Conservation (phyloP, 139 green algal species). For the Haematococcus sp. region DNA sequence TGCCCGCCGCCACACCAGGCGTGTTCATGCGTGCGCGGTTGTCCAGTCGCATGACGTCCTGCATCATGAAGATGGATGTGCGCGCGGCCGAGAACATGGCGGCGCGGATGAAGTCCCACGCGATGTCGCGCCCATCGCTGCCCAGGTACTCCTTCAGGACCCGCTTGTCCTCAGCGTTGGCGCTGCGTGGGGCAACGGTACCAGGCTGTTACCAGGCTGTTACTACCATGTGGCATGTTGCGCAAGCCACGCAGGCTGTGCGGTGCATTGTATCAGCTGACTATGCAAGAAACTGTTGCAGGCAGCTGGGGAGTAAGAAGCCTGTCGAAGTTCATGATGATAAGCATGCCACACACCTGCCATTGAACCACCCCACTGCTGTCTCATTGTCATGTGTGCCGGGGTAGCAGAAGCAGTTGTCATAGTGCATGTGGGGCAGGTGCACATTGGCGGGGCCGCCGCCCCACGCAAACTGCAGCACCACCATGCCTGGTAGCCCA, state of each 20-base stretch:
- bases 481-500: conserved; percentile 87
- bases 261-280: no score
- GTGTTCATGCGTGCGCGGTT: conserved; percentile 94
- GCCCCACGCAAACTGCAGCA: conserved; percentile 98
- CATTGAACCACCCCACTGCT: conserved; percentile 76
- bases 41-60: conserved; percentile 94
- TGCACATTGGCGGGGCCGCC: conserved; percentile 87
- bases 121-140: conserved; percentile 64
- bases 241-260: no score
- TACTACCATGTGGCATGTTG: no score
- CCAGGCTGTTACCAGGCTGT: no score
- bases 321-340: no score
- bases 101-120: conserved; percentile 79
- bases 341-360: no score
- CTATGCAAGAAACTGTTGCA: no score
- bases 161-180: conserved; percentile 44
- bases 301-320: no score
- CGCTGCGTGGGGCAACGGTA: conserved; percentile 3
- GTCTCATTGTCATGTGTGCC: conserved; percentile 99
- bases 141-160: conserved; percentile 75
- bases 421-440: conserved; percentile 95
- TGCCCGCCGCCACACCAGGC: conserved; percentile 80
- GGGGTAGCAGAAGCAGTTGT: conserved; percentile 82
- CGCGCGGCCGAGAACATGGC: conserved; percentile 67
- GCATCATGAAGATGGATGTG: conserved; percentile 82